Evolutionary conservation across 768 basidiomycete species (phyloP).

Genomic region (Naganishia vaughanmartiniae): DNA sequence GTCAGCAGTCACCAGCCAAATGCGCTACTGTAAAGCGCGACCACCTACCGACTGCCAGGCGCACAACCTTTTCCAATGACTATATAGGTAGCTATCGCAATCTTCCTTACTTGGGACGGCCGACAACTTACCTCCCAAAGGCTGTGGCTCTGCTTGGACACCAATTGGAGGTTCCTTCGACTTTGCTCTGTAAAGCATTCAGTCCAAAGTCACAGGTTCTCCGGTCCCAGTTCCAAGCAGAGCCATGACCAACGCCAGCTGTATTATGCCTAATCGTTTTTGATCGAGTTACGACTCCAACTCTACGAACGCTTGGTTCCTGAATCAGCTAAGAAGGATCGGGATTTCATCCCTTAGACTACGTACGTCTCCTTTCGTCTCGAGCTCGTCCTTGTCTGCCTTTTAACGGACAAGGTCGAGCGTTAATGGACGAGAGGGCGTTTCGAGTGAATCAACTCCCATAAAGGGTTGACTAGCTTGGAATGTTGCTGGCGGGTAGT

Average conservation of each 20-base stretch:
- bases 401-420: conserved; percentile 7
- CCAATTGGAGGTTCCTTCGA: not conserved
- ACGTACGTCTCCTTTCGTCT: conserved; percentile 17
- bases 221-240: not conserved
- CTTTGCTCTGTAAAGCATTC: not conserved
- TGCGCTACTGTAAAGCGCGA: conserved; percentile 4
- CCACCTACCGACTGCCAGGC: not conserved
- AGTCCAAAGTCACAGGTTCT: conserved; percentile 6
- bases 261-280: conserved; percentile 27
- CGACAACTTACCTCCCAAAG: not conserved
- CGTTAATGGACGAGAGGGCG: conserved; percentile 18
- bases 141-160: not conserved
- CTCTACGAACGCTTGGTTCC: conserved; percentile 27
- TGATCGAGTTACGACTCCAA: conserved; percentile 18
- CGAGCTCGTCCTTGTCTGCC: conserved; percentile 8
- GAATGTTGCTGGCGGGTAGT: conserved; percentile 26
- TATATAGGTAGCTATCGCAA: conserved; percentile 4
- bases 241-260: not conserved
- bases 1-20: conserved; percentile 15
- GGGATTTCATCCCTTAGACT: conserved; percentile 5
- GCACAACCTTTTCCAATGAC: not conserved
- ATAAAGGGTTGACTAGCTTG: conserved; percentile 3
- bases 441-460: not conserved
- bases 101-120: too few species aligned
- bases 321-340: conserved; percentile 24